A percentile compares a stretch with the other conserved stretches of the same genome.
Conservation (phyloP, 495 filamentous ascomycete species). For the Cladorrhinum samala region DNA sequence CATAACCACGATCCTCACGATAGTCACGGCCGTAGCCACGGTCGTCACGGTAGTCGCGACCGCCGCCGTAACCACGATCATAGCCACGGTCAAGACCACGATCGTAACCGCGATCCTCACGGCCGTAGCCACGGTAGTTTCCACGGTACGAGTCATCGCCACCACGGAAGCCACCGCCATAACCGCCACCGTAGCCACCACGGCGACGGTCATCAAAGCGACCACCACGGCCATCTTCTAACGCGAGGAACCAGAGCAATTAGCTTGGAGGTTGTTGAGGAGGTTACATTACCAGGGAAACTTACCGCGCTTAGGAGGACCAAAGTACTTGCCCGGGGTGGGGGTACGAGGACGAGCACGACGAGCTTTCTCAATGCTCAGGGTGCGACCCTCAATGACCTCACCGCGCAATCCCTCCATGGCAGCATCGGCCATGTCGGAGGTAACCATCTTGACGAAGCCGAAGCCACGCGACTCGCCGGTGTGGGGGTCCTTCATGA, state of each 20-base stretch:
- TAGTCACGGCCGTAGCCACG: conserved; percentile 49
- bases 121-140: conserved; percentile 43
- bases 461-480: conserved; percentile 98
- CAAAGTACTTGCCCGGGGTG: conserved; percentile 98
- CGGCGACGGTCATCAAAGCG: conserved; percentile 25
- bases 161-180: conserved; percentile 33
- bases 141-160: conserved; percentile 38
- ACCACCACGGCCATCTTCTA: conserved; percentile 32
- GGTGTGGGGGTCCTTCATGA: conserved; percentile 97
- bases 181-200: conserved; percentile 23
- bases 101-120: conserved; percentile 44
- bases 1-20: conserved; percentile 56
- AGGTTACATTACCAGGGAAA: not conserved
- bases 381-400: conserved; percentile 86
- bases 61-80: conserved; percentile 46
- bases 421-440: conserved; percentile 90
- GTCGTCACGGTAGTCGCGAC: conserved; percentile 45
- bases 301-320: conserved; percentile 95
- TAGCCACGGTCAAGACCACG: conserved; percentile 42
- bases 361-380: conserved; percentile 98
- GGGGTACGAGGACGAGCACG: conserved; percentile 90
- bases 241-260: no score
- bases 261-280: conserved; percentile 8
- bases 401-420: conserved; percentile 96
- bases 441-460: conserved; percentile 97